Evolutionary conservation across 805 yeast genomes (phyloP).

Genomic region (Cyberlindnera sargentensis): DNA sequence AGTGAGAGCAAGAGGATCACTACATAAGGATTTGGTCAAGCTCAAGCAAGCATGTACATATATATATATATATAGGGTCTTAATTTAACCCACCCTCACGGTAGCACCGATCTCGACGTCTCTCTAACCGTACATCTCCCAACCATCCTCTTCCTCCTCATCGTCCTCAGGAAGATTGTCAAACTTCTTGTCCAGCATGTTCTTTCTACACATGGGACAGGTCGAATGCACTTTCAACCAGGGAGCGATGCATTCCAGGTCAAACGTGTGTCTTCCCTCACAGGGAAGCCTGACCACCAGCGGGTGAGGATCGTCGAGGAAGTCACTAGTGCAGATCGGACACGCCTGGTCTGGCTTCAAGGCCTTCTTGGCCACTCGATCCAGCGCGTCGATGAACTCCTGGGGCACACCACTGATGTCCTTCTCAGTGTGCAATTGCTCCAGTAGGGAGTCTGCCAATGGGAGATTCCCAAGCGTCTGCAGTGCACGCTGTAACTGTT

Average conservation of each 20-base stretch:
- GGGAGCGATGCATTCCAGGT: constrained; percentile 83
- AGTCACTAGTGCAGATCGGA: constrained; percentile 77
- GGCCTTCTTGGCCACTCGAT: constrained; percentile 50
- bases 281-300: constrained; percentile 74
- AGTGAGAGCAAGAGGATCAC: not conserved
- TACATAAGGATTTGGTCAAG: not conserved
- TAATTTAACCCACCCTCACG: too few relatives aligned
- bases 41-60: constrained; percentile 10
- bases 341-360: constrained; percentile 52
- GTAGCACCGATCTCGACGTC: not conserved
- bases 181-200: constrained; percentile 45
- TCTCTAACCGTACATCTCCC: constrained; percentile 66
- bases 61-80: not conserved
- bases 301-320: constrained; percentile 68
- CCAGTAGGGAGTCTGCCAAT: constrained; percentile 21
- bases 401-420: constrained; percentile 52
- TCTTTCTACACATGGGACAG: constrained; percentile 83
- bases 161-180: constrained; percentile 21
- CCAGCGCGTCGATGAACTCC: constrained; percentile 67
- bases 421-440: constrained; percentile 17
- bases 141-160: constrained; percentile 53
- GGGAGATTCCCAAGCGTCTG: constrained; percentile 14
- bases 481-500: constrained; percentile 15
- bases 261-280: constrained; percentile 59
- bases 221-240: constrained; percentile 73